These are phyloP conservation scores for Gryganskiella cystojenkinii DNA, from an alignment of 192 early-diverging fungal genomes.

Conservation along the genomic window DNA sequence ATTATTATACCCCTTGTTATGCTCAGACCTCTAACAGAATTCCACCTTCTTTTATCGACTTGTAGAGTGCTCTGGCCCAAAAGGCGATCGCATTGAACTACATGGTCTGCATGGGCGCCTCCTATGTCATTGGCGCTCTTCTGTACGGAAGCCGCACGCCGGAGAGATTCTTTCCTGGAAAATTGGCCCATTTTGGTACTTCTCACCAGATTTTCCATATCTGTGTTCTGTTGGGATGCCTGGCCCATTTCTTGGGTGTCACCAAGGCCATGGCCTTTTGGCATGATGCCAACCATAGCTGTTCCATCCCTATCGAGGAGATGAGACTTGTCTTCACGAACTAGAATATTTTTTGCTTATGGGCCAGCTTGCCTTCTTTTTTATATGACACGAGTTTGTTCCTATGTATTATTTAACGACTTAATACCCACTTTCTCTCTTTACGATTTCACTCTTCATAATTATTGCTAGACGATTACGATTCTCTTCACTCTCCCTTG, in stretches of 20 bases:
- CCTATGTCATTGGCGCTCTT: constrained; percentile 85
- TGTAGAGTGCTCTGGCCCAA: constrained; percentile 36
- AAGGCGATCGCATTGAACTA: constrained; percentile 72
- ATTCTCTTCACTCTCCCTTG: too few species aligned
- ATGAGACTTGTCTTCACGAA: constrained; percentile 18
- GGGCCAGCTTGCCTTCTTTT: background rate
- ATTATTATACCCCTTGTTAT: background rate
- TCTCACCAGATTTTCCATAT: constrained; percentile 95
- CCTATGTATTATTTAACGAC: background rate
- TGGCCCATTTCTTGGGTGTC: constrained; percentile 77
- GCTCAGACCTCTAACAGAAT: too few species aligned
- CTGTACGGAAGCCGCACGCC: constrained; percentile 89
- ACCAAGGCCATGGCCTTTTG: constrained; percentile 66
- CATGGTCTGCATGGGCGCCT: constrained; percentile 76
- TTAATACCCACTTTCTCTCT: background rate
- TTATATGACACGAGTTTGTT: background rate
- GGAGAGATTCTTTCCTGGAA: constrained; percentile 88
- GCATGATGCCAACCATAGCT: constrained; percentile 57
- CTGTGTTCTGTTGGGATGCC: constrained; percentile 79
- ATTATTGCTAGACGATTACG: too few species aligned
- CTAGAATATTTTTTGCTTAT: too few species aligned
- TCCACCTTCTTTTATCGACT: too few species aligned
- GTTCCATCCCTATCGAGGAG: constrained; percentile 28
- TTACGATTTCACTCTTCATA: background rate
- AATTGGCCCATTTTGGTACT: constrained; percentile 80